Base-by-base conservation (phyloP, 768 basidiomycete genomes). In the Xerocomus brunneocitrinus region DNA sequence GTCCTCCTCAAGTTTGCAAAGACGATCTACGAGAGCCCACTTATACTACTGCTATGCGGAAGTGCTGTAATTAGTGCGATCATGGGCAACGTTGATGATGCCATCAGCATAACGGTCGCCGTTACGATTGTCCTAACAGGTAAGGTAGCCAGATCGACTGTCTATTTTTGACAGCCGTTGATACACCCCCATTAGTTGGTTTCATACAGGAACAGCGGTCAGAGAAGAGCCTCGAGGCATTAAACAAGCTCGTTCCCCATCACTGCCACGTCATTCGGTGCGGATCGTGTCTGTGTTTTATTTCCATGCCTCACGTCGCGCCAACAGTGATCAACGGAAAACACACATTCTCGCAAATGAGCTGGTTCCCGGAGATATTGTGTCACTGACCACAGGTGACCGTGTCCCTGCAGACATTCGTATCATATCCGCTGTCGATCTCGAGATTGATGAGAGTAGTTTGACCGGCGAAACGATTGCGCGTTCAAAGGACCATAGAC, bases 181-280 rank as follows among this genome's bases (percentile, higher is more conserved):
- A 57, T 34, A 14, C 25, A 31, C 22, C 19, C 28, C 22, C 45
- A 4, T 50, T 44, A 79, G 95, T 98, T 57, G 95, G 92, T 9
- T 98, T 98, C 64, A 84, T 98, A 30, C 95, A 98, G 70, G 95
- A 98, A 69, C 84, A 89, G 56, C 80, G 95, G 31, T 98, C 95
- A 1, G 95, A 98, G 67, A 85, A 97, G 72, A 92, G 90, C 55
- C 75, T 98, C 27, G 93, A 97, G 70, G 92, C 95, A 0, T 76
- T 98, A 32, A 97, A 94, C 74, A 97, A 95, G 70, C 87, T 98
- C 39, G 95, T 98, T 22, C 95, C 95, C 0, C 95, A 98, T 68
- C 92, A 95, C 67, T 95, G 93, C 66, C 92, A 95, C 65, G 84
- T 97, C 56, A 77, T 89, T 50, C 88, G 94, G 71, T 76, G 54